phyloP scores from a whole-genome alignment of 768 basidiomycete species.

The Infundibulicybe gibba region DNA sequence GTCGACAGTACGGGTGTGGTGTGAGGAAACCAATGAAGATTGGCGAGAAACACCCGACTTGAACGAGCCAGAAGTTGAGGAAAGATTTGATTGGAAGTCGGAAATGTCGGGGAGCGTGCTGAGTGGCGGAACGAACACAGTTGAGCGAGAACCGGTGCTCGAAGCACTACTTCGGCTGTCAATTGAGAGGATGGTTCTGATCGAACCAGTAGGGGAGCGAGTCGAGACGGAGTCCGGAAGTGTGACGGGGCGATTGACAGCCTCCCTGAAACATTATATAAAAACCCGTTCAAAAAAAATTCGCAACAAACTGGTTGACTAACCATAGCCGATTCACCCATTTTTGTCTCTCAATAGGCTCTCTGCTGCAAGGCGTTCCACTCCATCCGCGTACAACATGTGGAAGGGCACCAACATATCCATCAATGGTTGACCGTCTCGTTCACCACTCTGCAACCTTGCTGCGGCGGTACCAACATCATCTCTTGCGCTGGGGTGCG shows the following conservation, averaged over 20 bases:
- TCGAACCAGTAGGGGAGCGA: conserved; percentile 52
- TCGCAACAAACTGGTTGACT: conserved; percentile 18
- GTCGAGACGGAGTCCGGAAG: conserved; percentile 46
- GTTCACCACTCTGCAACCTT: conserved; percentile 47
- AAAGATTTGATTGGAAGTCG: conserved; percentile 41
- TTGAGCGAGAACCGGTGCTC: conserved; percentile 61
- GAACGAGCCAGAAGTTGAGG: conserved; percentile 15
- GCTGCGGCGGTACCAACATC: conserved; percentile 89
- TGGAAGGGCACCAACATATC: conserved; percentile 88
- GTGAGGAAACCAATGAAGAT: conserved; percentile 50
- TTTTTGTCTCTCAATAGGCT: conserved; percentile 78
- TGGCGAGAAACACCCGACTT: conserved; percentile 28
- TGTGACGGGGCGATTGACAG: conserved; percentile 55
- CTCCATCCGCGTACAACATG: conserved; percentile 84
- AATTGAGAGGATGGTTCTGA: conserved; percentile 66
- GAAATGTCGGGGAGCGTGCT: conserved; percentile 67
- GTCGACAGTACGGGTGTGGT: conserved; percentile 67
- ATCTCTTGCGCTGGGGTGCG: conserved; percentile 75
- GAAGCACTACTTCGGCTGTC: conserved; percentile 38
- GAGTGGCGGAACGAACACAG: conserved; percentile 77
- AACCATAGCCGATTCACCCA: conserved; percentile 94
- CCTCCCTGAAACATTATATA: conserved; percentile 53
- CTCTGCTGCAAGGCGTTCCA: conserved; percentile 87
- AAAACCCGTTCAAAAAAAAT: conserved; percentile 1
- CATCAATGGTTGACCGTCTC: conserved; percentile 48